Base-by-base conservation (phyloP, 805 yeast genomes). In the Candida railenensis region DNA sequence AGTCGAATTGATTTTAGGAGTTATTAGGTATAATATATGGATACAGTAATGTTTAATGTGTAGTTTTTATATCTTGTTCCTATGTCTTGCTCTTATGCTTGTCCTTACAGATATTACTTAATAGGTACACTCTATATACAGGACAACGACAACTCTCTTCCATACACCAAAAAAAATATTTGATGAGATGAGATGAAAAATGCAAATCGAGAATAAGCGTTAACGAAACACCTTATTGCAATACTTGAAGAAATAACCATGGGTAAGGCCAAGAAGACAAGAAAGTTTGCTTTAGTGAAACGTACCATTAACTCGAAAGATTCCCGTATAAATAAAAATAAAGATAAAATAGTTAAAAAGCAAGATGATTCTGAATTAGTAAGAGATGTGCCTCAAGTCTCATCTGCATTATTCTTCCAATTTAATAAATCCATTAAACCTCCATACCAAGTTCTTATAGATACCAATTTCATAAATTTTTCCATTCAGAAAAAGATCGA, bases 231-330 rank as follows among this genome's bases (percentile, higher is more conserved):
- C 30, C n/a, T n/a, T n/a, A n/a, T n/a, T n/a, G n/a, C n/a, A n/a
- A n/a, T n/a, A n/a, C n/a, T n/a, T n/a, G n/a, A n/a, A n/a, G n/a
- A n/a, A n/a, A n/a, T n/a, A n/a, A 36, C 5, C 19, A 92, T 94
- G 99, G 98, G 98, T 49, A 94, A 90, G 66, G 96, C 96, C 28
- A 90, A 87, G 74, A 94, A 94, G 71, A 92, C 98, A 11, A 81
- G 98, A 78, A 89, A 91, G 86, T 89, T 92, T 61, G 96, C 96
- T n/a, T 81, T 81, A 45, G 91, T 89, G 48, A 94, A 94, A 69
- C 82, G 96, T 50, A 82, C 91, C 28, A 68, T 91, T 47, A 81
- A 82, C 53, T 73, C 85, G 53, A 87, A 85, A 54, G 96, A 88
- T 53, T 79, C 83, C 22, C 74, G 90, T 51, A 67, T 72, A 45